Base-by-base conservation (phyloP, 2,329 filamentous ascomycete genomes). In the Diaporthe sp. region DNA sequence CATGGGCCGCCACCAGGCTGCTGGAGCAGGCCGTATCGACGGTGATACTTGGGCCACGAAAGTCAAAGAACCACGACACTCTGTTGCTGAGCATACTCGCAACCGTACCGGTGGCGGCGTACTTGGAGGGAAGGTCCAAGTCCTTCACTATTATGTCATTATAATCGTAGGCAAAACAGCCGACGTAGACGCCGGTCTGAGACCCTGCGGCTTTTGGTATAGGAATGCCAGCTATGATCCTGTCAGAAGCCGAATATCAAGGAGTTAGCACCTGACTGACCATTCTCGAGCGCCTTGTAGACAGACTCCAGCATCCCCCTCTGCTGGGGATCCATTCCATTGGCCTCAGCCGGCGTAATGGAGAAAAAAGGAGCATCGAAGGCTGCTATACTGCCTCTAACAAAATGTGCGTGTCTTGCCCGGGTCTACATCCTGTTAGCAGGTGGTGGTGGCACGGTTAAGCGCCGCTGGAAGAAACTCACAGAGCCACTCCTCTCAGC, bases 21-120 rank as follows among this genome's bases (percentile, higher is more conserved):
- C 82, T 82, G 0, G 83, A 85, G 68, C 85, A 86, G 3, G 83
- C 85, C 8, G 85, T 86, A 72, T 86, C 83, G 44, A 86, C 79
- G 3, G 82, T 84, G 49, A 84, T 77, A 51, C 80, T 82, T 1
- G 83, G 81, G 2, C 83, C 83, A 6, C 77, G 77, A 31, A 83
- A 77, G 58, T 85, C 80, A 67, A 84, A 85, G 67, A 82, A 83
- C 80, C 84, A 85, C 13, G 81, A 82, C 4, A 84, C 76, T 12
- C 85, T 78, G 75, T 85, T 85, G 10, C 82, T 80, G 20, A 85
- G 73, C 67, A 85, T 82, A 57, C 78, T 80, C 7, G 77, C 74
- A 3, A 77, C 79, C 1, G 78, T 81, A 0, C 85, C 84, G 8
- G 82, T 82, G 10, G 79, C 80, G 0, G 78, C 39, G 73, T 83